Evolutionary conservation across 2,329 filamentous ascomycete genomes (phyloP).

Genomic region (Sclerotinia subarctica): DNA sequence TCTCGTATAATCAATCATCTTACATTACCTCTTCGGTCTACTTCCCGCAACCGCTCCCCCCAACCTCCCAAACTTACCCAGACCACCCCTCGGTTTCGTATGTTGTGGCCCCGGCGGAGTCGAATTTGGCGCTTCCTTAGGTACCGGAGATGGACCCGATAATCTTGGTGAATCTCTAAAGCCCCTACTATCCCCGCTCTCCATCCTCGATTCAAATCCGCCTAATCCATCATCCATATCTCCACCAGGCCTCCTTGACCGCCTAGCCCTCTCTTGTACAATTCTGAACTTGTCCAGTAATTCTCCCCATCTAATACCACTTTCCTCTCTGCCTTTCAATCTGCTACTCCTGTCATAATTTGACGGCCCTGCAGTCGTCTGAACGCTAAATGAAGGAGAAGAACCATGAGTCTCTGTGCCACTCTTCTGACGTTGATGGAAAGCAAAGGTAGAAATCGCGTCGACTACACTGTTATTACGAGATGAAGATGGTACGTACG

Average conservation of each 20-base stretch:
- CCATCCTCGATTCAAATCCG: slow-evolving; percentile 44
- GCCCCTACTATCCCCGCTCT: slow-evolving; percentile 40
- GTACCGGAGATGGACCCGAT: slow-evolving; percentile 43
- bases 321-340: slow-evolving; percentile 74
- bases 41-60: slow-evolving; percentile 65
- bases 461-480: slow-evolving; percentile 39
- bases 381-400: slow-evolving; percentile 41
- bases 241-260: slow-evolving; percentile 57
- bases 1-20: not conserved
- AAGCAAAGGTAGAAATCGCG: slow-evolving; percentile 35
- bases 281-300: slow-evolving; percentile 90
- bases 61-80: slow-evolving; percentile 68
- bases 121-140: slow-evolving; percentile 45
- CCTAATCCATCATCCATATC: slow-evolving; percentile 50
- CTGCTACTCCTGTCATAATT: slow-evolving; percentile 71
- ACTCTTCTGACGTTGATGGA: slow-evolving; percentile 36
- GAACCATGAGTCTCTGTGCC: slow-evolving; percentile 37
- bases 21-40: slow-evolving; percentile 47
- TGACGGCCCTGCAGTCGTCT: slow-evolving; percentile 49
- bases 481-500: slow-evolving; percentile 56
- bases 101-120: slow-evolving; percentile 42
- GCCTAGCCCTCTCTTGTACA: slow-evolving; percentile 81
- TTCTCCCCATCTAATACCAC: slow-evolving; percentile 85
- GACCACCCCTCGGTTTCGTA: slow-evolving; percentile 58
- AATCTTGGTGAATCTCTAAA: slow-evolving; percentile 39